Base-by-base conservation (phyloP, 1,139 yeast genomes). In the Saccharomyces hybrid region DNA sequence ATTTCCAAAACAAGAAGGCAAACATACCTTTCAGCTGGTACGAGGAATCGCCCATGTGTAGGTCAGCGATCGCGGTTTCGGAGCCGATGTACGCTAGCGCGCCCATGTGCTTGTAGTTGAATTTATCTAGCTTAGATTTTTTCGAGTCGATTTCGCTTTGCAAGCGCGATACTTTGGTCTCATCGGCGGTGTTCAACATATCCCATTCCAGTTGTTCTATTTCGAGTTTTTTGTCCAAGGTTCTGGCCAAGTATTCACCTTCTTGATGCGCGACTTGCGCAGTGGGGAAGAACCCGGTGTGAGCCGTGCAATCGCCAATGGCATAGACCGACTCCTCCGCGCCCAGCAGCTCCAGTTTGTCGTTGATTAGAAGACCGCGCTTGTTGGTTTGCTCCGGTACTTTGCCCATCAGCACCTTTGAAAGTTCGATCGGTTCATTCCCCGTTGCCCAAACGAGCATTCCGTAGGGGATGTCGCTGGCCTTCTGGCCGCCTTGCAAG, bases 211-310 rank as follows among this genome's bases (percentile, higher is more conserved):
- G 71, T 48, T 80, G 76, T 59, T 85, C 90, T 56, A 88, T 79
- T 63, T 82, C 80, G 65, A 89, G 85, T 63, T 85, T 75, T 65
- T 78, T 82, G 71, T 80, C 80, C 72, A 91, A 85, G 60, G 82
- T 80, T 44, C 77, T 76, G 51, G 93, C 95, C 64, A 91, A 80
- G 73, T 82, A 91, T 59, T 79, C 78, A 67, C 96, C 97, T 74
- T 90, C 93, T 76, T 91, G 97, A 76, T 89, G 85, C 47, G 98
- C 98, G 57, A 90, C 97, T 77, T 91, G 97, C 50, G 96, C 98
- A 55, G 97, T 91, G 61, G 98, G 97, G 51, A 96, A 95, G 61
- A 80, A 83, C 71, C 90, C 90, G 62, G 95, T 87, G 56, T 82
- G 81, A 72, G 84, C 82, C 48, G 96, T 87, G 77, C 97, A 90